Conservation (phyloP, 2,329 filamentous ascomycete species). For the Fusarium floridanum region DNA sequence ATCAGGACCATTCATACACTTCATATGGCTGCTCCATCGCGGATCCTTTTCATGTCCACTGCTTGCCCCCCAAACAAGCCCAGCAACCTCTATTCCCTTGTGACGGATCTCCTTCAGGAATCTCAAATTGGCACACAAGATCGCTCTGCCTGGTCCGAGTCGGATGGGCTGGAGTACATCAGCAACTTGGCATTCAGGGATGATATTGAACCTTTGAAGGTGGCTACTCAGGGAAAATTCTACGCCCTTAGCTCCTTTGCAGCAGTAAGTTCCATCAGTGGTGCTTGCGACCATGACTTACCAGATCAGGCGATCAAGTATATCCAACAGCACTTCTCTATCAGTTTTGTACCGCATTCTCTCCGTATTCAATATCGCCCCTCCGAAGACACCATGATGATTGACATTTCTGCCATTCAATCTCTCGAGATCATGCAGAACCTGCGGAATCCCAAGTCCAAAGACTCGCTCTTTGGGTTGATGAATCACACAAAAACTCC, state of each 20-base stretch:
- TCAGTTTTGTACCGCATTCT: conserved; percentile 81
- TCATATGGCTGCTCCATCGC: conserved; percentile 81
- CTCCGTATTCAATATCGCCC: conserved; percentile 89
- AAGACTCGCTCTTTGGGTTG: conserved; percentile 85
- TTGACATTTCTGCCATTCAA: conserved; percentile 88
- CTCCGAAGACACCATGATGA: conserved; percentile 94
- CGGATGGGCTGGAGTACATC: conserved; percentile 81
- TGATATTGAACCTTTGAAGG: conserved; percentile 84
- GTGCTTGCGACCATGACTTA: background rate
- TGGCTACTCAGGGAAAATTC: conserved; percentile 84
- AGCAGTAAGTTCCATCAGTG: conserved; percentile 69
- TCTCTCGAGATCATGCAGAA: conserved; percentile 94
- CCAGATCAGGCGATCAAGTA: conserved; percentile 79
- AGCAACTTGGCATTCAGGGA: conserved; percentile 82
- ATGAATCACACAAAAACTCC: conserved; percentile 88
- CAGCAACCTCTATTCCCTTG: conserved; percentile 80
- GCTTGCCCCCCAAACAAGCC: conserved; percentile 73
- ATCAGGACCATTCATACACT: conserved; percentile 90
- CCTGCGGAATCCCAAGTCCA: conserved; percentile 80
- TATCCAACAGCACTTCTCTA: conserved; percentile 76
- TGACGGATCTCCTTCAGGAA: conserved; percentile 69
- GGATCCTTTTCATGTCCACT: conserved; percentile 82
- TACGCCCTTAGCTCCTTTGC: conserved; percentile 88
- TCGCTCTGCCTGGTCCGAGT: conserved; percentile 87
- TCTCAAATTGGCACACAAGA: conserved; percentile 67